Evolutionary conservation across 768 basidiomycete species (phyloP).

Genomic region (Rhodotorula kratochvilovae): DNA sequence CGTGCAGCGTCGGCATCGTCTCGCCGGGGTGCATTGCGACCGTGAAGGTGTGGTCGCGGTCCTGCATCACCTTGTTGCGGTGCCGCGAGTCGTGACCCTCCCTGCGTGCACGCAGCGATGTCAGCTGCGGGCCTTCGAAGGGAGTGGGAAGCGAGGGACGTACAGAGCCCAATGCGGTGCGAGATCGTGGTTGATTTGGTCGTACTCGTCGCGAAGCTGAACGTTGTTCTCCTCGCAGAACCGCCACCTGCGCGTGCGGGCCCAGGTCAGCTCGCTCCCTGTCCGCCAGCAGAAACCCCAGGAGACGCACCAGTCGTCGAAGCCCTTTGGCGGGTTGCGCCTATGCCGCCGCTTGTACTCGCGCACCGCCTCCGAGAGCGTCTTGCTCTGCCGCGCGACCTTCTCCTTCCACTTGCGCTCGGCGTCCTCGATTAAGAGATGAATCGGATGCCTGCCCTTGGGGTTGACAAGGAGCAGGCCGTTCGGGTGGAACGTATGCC

Average conservation of each 20-base stretch:
- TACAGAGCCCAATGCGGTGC: conserved; percentile 79
- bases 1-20: conserved; percentile 22
- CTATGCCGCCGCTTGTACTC: conserved; percentile 76
- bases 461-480: conserved; percentile 40
- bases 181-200: conserved; percentile 62
- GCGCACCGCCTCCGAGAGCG: conserved; percentile 67
- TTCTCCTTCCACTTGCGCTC: conserved; percentile 57
- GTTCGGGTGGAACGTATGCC: conserved; percentile 40
- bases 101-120: conserved; percentile 5
- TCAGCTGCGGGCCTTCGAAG: too few species aligned
- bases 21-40: conserved; percentile 34
- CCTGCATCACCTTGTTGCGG: conserved; percentile 41
- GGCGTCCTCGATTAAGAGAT: conserved; percentile 50
- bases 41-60: conserved; percentile 44
- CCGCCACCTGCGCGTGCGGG: conserved; percentile 49
- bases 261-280: too few species aligned
- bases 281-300: background rate
- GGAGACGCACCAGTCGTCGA: conserved; percentile 71
- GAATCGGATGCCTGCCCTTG: conserved; percentile 51
- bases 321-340: conserved; percentile 77
- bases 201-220: conserved; percentile 57
- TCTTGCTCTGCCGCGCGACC: conserved; percentile 69
- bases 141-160: conserved; percentile 23
- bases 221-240: conserved; percentile 54
- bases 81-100: conserved; percentile 40